Conservation (phyloP, 108 stramenopile species). For the Pseudonitzschia multiseries region DNA sequence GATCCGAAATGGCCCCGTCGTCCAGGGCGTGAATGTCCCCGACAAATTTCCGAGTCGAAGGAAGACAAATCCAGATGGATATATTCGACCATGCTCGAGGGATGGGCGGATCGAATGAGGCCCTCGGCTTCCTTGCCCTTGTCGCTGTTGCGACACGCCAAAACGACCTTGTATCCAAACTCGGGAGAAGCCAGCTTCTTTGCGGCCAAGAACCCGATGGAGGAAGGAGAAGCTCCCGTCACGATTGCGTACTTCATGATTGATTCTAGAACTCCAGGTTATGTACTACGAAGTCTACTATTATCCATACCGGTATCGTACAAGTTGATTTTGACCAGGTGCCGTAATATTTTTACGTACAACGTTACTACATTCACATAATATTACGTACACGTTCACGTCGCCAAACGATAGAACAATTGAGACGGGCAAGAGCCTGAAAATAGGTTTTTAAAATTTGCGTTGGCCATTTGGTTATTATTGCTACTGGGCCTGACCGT, state of each 20-base stretch:
- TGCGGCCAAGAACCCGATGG: conserved; percentile 63
- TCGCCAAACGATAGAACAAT: too few species aligned
- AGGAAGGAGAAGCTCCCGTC: conserved; percentile 53
- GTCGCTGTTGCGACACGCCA: conserved; percentile 64
- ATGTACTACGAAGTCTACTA: too few species aligned
- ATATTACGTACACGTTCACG: too few species aligned
- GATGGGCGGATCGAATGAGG: conserved; percentile 30
- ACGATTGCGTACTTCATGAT: conserved; percentile 46
- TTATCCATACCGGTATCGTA: too few species aligned
- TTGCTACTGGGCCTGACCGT: too few species aligned
- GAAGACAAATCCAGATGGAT: conserved; percentile 44
- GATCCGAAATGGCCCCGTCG: conserved; percentile 8
- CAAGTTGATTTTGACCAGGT: too few species aligned
- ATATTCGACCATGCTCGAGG: not conserved
- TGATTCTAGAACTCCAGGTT: too few species aligned
- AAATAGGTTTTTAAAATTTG: too few species aligned
- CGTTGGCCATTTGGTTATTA: too few species aligned
- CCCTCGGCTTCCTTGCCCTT: conserved; percentile 50
- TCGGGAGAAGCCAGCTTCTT: conserved; percentile 33
- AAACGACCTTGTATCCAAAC: conserved; percentile 50
- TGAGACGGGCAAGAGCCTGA: too few species aligned
- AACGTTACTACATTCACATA: too few species aligned
- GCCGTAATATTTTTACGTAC: too few species aligned
- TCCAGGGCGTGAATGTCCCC: conserved; percentile 34
- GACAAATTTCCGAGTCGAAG: conserved; percentile 43